phyloP scores from a whole-genome alignment of 345 rosid genomes.

The Ricinus communis region DNA sequence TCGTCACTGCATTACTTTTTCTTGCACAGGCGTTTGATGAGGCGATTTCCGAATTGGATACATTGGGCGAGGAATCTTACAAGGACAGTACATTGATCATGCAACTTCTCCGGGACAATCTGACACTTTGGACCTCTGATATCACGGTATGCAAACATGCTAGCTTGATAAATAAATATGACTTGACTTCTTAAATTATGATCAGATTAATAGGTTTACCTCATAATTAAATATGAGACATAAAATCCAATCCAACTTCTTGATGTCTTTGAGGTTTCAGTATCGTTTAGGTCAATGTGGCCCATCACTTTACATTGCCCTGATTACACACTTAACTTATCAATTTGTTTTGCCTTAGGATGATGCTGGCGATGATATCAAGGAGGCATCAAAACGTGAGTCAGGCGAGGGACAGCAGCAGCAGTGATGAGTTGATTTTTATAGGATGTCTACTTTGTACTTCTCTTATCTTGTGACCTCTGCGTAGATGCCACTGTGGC shows the following conservation, averaged over 20 bases:
- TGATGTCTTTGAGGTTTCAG: background rate
- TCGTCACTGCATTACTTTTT: background rate
- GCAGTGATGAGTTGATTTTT: slow-evolving; percentile 37
- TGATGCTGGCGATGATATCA: slow-evolving; percentile 84
- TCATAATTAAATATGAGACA: background rate
- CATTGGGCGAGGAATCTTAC: slow-evolving; percentile 97
- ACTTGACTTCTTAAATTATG: background rate
- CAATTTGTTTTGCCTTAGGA: slow-evolving; percentile 43
- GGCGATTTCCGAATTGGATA: slow-evolving; percentile 95
- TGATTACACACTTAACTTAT: slow-evolving; percentile 1
- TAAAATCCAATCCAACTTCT: background rate
- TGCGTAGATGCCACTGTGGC: slow-evolving; percentile 38
- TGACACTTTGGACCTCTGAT: slow-evolving; percentile 98
- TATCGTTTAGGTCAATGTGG: background rate
- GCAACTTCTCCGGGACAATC: slow-evolving; percentile 97
- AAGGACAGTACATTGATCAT: slow-evolving; percentile 95
- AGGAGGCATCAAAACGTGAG: slow-evolving; percentile 75
- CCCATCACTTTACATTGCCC: too few species aligned
- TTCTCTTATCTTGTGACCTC: slow-evolving; percentile 27
- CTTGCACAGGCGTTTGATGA: slow-evolving; percentile 83
- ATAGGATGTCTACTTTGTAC: slow-evolving; percentile 31
- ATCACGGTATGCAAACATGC: slow-evolving; percentile 45
- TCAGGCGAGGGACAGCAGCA: slow-evolving; percentile 51
- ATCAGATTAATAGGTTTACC: background rate
- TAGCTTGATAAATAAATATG: background rate